Percentiles rank a stretch among this genome's conserved stretches.
Evolutionary conservation across 2,329 filamentous ascomycete species (phyloP).

Genomic region (Diaporthe capsici): DNA sequence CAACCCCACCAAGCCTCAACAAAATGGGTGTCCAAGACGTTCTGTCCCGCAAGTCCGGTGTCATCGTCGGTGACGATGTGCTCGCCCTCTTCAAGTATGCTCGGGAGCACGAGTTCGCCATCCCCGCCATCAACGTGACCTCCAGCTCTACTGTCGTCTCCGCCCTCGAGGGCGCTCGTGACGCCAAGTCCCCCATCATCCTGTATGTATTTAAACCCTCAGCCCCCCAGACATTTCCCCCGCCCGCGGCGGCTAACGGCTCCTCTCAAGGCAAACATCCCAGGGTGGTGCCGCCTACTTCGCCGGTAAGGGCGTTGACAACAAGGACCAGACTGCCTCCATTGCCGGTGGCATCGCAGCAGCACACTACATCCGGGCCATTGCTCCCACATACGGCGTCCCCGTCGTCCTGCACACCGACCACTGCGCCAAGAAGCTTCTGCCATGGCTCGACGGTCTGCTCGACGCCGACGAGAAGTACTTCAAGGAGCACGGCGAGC

Average conservation of each 20-base stretch:
- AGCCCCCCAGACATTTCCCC: background rate
- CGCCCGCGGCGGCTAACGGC: background rate
- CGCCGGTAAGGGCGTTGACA: conserved; percentile 89
- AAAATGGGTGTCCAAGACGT: conserved; percentile 64
- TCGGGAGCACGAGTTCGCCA: conserved; percentile 88
- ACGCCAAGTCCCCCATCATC: conserved; percentile 91
- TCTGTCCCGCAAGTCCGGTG: conserved; percentile 74
- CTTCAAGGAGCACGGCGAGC: conserved; percentile 94
- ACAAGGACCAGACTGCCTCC: conserved; percentile 86
- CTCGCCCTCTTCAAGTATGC: conserved; percentile 86
- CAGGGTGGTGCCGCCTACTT: conserved; percentile 96
- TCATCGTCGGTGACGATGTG: conserved; percentile 68
- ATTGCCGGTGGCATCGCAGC: conserved; percentile 89
- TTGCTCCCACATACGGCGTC: conserved; percentile 89
- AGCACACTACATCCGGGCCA: conserved; percentile 91
- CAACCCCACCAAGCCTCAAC: background rate
- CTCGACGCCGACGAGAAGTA: conserved; percentile 93
- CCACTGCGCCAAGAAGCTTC: conserved; percentile 99
- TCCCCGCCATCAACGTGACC: conserved; percentile 94
- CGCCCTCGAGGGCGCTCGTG: conserved; percentile 93
- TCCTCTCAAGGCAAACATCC: conserved; percentile 74
- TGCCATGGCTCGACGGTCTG: conserved; percentile 98
- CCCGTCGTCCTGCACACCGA: conserved; percentile 97
- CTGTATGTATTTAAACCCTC: conserved; percentile 57
- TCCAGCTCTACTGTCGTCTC: conserved; percentile 85